These are phyloP conservation scores for Cladorrhinum samala DNA, from an alignment of 495 filamentous ascomycete genomes.

Conservation along the genomic window DNA sequence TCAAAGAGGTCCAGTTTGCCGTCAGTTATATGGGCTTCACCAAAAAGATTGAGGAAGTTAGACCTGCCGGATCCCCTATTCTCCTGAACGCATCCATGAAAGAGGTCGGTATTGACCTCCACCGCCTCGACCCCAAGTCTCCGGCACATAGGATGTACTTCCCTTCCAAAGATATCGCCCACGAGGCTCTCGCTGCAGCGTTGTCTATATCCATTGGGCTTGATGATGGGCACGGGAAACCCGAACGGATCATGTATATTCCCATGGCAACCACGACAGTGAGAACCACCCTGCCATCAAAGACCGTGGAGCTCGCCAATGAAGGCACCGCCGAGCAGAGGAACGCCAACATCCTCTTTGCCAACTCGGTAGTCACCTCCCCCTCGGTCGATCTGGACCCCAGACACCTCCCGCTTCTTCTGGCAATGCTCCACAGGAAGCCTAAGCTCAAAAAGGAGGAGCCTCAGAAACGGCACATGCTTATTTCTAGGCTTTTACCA, in stretches of 20 bases:
- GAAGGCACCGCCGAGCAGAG: conserved; percentile 73
- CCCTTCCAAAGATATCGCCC: conserved; percentile 82
- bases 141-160: conserved; percentile 99
- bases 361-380: conserved; percentile 91
- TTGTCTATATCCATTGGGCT: conserved; percentile 88
- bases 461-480: conserved; percentile 46
- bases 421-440: conserved; percentile 62
- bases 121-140: conserved; percentile 87
- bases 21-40: conserved; percentile 87
- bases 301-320: conserved; percentile 75
- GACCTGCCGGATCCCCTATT: conserved; percentile 59
- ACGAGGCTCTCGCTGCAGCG: conserved; percentile 88
- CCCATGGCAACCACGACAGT: conserved; percentile 97
- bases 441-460: conserved; percentile 46
- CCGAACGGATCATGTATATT: conserved; percentile 83
- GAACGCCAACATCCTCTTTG: conserved; percentile 94
- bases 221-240: conserved; percentile 77
- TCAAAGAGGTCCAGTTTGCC: conserved; percentile 94
- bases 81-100: conserved; percentile 88
- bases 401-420: conserved; percentile 76
- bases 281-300: conserved; percentile 89
- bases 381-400: conserved; percentile 95
- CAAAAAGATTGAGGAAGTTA: conserved; percentile 61
- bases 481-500: conserved; percentile 86
- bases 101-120: conserved; percentile 87